Evolutionary conservation across 306 rosid species (phyloP).

Genomic region (Morella rubra): DNA sequence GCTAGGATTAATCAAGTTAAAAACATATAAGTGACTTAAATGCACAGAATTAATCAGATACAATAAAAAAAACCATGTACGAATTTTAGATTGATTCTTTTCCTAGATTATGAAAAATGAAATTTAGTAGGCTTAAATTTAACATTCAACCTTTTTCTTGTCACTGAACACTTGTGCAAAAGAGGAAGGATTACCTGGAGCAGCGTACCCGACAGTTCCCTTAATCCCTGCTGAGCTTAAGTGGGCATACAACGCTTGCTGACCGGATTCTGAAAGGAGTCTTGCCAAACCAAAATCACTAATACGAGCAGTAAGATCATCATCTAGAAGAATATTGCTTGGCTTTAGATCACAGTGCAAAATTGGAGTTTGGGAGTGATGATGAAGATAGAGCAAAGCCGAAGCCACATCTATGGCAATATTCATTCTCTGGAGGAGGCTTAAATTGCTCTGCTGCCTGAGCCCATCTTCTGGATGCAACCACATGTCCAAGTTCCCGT

Average conservation of each 20-base stretch:
- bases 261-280: not conserved
- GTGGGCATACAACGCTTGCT: not conserved
- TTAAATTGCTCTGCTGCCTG: not conserved
- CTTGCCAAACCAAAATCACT: slow-evolving; percentile 23
- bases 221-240: not conserved
- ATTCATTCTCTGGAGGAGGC: slow-evolving; percentile 5
- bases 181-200: not conserved
- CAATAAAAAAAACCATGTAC: too few relatives aligned
- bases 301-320: slow-evolving; percentile 11
- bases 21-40: too few relatives aligned
- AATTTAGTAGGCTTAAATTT: too few relatives aligned
- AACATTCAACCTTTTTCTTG: too few relatives aligned
- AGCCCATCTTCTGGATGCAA: slow-evolving; percentile 4
- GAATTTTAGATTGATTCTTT: too few relatives aligned
- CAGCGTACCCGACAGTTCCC: slow-evolving; percentile 20
- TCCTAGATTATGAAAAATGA: too few relatives aligned
- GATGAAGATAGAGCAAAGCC: slow-evolving; percentile 28
- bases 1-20: too few relatives aligned
- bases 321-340: slow-evolving; percentile 22
- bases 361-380: slow-evolving; percentile 10
- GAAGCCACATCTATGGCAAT: slow-evolving; percentile 26
- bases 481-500: slow-evolving; percentile 24
- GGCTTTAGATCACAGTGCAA: slow-evolving; percentile 31
- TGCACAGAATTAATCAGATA: too few relatives aligned
- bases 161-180: not conserved